These are phyloP conservation scores for Clonostachys rosea DNA, from an alignment of 2,329 filamentous ascomycete species.

Conservation along the genomic window DNA sequence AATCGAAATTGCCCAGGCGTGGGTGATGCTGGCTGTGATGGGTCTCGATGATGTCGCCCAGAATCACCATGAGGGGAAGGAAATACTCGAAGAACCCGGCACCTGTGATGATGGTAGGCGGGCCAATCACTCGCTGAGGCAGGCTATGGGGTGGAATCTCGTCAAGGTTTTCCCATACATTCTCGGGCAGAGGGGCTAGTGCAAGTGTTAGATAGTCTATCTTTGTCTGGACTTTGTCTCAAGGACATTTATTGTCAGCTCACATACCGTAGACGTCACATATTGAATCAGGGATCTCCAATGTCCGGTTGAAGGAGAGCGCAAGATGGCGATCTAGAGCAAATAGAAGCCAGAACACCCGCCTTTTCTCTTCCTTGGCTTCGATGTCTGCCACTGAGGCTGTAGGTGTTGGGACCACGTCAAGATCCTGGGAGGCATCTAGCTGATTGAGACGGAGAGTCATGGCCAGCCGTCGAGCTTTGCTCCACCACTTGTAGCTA, in stretches of 20 bases:
- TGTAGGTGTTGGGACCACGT: not conserved
- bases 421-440: slow-evolving; percentile 20
- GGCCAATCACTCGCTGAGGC: slow-evolving; percentile 26
- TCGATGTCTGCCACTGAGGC: slow-evolving; percentile 24
- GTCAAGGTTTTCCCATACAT: slow-evolving; percentile 31
- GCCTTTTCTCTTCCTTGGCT: slow-evolving; percentile 36
- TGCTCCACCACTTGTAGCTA: slow-evolving; percentile 40
- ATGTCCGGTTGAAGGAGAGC: slow-evolving; percentile 37
- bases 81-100: slow-evolving; percentile 44
- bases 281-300: slow-evolving; percentile 38
- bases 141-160: slow-evolving; percentile 17
- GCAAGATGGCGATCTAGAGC: slow-evolving; percentile 40
- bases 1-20: slow-evolving; percentile 27
- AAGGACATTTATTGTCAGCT: not conserved
- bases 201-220: not conserved
- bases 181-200: slow-evolving; percentile 30
- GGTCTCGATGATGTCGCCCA: slow-evolving; percentile 42
- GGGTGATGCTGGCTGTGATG: slow-evolving; percentile 38
- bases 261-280: slow-evolving; percentile 30
- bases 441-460: slow-evolving; percentile 29
- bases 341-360: slow-evolving; percentile 43
- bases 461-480: slow-evolving; percentile 29
- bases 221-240: not conserved
- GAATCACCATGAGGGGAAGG: slow-evolving; percentile 40
- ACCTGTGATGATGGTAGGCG: slow-evolving; percentile 30